Conservation (phyloP, 441 rosid species). For the Populus hybrid region DNA sequence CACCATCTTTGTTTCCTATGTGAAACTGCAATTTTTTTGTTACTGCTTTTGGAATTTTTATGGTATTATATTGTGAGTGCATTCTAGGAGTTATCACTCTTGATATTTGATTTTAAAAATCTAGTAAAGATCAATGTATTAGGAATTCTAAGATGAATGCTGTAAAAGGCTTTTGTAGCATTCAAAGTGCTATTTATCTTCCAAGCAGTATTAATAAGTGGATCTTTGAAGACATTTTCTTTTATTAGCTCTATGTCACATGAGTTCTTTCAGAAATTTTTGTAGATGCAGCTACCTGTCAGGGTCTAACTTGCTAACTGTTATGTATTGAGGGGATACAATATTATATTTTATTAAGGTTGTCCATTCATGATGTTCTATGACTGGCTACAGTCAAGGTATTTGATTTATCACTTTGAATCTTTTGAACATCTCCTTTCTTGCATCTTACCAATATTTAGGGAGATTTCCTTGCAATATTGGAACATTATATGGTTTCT, state of each 20-base stretch:
- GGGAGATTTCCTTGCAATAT: background rate
- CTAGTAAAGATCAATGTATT: background rate
- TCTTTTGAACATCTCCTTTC: background rate
- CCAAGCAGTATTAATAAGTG: background rate
- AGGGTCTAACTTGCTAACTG: background rate
- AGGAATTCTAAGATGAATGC: background rate
- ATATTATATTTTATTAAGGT: background rate
- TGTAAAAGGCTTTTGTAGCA: background rate
- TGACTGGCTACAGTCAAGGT: background rate
- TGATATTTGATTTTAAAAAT: background rate
- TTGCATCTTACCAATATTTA: background rate
- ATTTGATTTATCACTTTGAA: background rate
- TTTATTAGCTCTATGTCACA: background rate
- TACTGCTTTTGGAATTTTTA: background rate
- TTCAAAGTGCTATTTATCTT: background rate
- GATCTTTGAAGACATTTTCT: background rate
- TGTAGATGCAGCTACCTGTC: background rate
- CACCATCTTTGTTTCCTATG: background rate
- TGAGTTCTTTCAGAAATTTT: background rate
- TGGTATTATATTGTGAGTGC: background rate
- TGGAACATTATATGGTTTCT: slow-evolving; percentile 6
- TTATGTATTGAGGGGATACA: background rate
- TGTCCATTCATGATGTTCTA: background rate
- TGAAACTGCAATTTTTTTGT: background rate
- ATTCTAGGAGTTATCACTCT: background rate